Base-by-base conservation (phyloP, 148 eudicot species). In the Fallopia convolvulus region DNA sequence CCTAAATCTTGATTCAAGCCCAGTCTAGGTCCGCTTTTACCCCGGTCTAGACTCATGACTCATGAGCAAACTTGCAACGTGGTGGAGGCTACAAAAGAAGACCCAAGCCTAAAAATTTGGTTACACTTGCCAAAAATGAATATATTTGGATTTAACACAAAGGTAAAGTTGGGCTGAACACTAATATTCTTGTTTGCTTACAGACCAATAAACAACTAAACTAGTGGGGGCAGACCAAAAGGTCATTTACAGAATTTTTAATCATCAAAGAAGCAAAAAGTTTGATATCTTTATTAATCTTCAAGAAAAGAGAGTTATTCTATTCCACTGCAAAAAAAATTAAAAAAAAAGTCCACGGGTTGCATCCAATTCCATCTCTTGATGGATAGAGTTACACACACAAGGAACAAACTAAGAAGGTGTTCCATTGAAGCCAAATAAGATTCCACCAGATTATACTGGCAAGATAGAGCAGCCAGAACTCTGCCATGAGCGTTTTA, bases 371-470 rank as follows among this genome's bases (percentile, higher is more conserved):
- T 68, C 72, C 42, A 68, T 68, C 46, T 14, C 36, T 32, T 32
- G 71, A 65, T 65, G 41, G 41, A 14, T 36, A 33, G 72, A 68
- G 72, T 33, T 33, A 39, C 72, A 68, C 42, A 39, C 72, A 68
- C 20, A 39, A 68, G 44, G 44, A 68, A 39, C 46, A 68, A 68
- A 65, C 41, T 65, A 13, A 74, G 36, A 20, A 12, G 76, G 76
- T 23, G 56, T 50, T 32, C 70, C 30, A 40, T 8, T 36, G 68
- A 76, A 18, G 36, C 77, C 70, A 76, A 58, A 32, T 42, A 8
- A 55, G 30, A 10, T 41, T 77, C 53, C 76, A 39, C 53, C 58
- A 26, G 74, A 72, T 40, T 58, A 61, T 14, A 73, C 74, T 41
- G 76, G 72, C 61, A 71, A 41, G 44, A 68, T 30, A 65, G 17